Conservation (phyloP, 805 yeast species). For the Hanseniaspora occidentalis region DNA sequence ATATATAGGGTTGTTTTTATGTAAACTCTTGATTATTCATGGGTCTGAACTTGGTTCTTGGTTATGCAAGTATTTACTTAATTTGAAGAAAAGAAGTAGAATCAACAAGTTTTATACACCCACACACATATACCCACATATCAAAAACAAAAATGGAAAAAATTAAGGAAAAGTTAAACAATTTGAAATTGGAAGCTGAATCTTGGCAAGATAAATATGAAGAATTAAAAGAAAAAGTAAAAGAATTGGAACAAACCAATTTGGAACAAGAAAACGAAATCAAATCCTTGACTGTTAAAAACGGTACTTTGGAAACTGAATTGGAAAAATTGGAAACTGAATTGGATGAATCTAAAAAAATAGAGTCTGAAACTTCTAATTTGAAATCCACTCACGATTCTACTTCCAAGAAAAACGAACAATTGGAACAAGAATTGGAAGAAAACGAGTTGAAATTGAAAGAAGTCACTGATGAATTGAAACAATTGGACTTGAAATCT, state of each 20-base stretch:
- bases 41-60: no score
- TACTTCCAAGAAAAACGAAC: conserved; percentile 78
- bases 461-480: conserved; percentile 85
- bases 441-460: conserved; percentile 81
- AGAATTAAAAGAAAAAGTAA: conserved; percentile 66
- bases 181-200: conserved; percentile 89
- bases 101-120: neutral
- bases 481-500: conserved; percentile 91
- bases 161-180: conserved; percentile 56
- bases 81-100: no score
- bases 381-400: conserved; percentile 84
- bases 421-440: conserved; percentile 85
- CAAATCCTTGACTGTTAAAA: conserved; percentile 83
- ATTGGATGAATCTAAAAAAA: conserved; percentile 63
- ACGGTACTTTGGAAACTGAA: conserved; percentile 73
- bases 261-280: conserved; percentile 91
- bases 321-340: conserved; percentile 63
- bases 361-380: conserved; percentile 83
- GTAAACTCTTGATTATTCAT: no score
- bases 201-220: conserved; percentile 96
- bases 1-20: no score
- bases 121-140: no score
- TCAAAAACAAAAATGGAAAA: conserved; percentile 5
- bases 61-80: no score
- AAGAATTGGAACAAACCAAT: conserved; percentile 84